These are phyloP conservation scores for Aspergillus viridinutans DNA, from an alignment of 2,329 filamentous ascomycete species.

Conservation along the genomic window DNA sequence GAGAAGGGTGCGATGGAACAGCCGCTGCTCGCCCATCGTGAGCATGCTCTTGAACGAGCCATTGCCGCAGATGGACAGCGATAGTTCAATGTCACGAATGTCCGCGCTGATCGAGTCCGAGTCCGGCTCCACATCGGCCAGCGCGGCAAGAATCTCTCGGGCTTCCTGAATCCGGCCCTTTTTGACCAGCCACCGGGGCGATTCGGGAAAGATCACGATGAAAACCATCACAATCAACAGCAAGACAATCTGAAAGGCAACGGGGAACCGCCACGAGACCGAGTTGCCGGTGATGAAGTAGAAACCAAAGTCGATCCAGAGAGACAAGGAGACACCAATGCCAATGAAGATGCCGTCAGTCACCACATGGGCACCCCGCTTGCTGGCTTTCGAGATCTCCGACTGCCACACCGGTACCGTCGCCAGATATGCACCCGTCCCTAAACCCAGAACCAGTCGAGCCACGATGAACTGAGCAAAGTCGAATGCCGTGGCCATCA, in stretches of 20 bases:
- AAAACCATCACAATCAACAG: conserved; percentile 27
- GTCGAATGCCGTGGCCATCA: conserved; percentile 43
- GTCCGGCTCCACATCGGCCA: conserved; percentile 42
- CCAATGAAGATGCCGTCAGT: conserved; percentile 49
- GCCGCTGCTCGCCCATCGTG: conserved; percentile 31
- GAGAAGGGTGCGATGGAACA: conserved; percentile 32
- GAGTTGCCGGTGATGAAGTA: conserved; percentile 34
- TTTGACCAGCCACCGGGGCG: conserved; percentile 47
- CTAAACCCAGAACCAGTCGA: conserved; percentile 41
- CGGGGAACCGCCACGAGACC: conserved; percentile 43
- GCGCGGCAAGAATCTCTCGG: conserved; percentile 35
- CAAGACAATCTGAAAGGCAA: conserved; percentile 37
- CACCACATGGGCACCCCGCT: conserved; percentile 49
- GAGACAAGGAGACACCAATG: conserved; percentile 43
- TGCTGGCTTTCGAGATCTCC: conserved; percentile 33
- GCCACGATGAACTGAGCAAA: conserved; percentile 45
- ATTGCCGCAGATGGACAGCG: conserved; percentile 39
- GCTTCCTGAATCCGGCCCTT: conserved; percentile 33
- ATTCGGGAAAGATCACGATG: conserved; percentile 37
- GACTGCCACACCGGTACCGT: conserved; percentile 48
- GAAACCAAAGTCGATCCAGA: conserved; percentile 48
- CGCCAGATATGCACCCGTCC: conserved; percentile 42
- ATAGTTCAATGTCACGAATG: conserved; percentile 38
- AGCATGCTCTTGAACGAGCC: conserved; percentile 35
- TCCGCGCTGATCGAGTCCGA: conserved; percentile 30